These are phyloP conservation scores for Coemansia sp. DNA, from an alignment of 192 early-diverging fungal species.

Conservation along the genomic window DNA sequence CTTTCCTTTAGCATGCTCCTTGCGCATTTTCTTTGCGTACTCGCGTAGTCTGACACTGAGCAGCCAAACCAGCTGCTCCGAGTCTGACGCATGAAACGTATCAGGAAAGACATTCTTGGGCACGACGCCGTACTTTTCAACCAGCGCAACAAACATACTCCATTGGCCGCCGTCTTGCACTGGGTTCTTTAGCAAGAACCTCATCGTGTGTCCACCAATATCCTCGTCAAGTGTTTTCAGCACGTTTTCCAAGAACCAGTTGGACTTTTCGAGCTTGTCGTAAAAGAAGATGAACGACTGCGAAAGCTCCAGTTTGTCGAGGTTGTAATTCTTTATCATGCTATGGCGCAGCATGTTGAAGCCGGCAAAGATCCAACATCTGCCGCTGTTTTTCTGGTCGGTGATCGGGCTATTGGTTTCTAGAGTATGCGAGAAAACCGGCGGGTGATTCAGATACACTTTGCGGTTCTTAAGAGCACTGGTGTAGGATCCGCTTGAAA, in stretches of 20 bases:
- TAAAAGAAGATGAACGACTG: slow-evolving; percentile 75
- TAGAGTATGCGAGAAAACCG: slow-evolving; percentile 46
- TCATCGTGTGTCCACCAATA: slow-evolving; percentile 65
- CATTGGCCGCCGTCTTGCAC: slow-evolving; percentile 75
- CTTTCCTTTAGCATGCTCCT: slow-evolving; percentile 47
- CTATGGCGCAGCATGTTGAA: slow-evolving; percentile 69
- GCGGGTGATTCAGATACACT: slow-evolving; percentile 34
- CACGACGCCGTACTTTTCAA: slow-evolving; percentile 76
- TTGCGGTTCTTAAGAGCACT: slow-evolving; percentile 62
- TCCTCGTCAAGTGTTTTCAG: slow-evolving; percentile 65
- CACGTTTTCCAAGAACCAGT: slow-evolving; percentile 80
- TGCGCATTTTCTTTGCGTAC: slow-evolving; percentile 64
- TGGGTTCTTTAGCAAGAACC: slow-evolving; percentile 67
- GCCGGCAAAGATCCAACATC: slow-evolving; percentile 85
- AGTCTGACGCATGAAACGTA: slow-evolving; percentile 62
- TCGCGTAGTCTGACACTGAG: slow-evolving; percentile 68
- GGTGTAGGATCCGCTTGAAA: slow-evolving; percentile 60
- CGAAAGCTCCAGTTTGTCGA: slow-evolving; percentile 78
- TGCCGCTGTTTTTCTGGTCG: slow-evolving; percentile 73
- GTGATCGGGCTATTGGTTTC: slow-evolving; percentile 59
- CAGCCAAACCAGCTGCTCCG: slow-evolving; percentile 60
- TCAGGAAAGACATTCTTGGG: slow-evolving; percentile 70
- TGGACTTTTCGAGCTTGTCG: slow-evolving; percentile 82
- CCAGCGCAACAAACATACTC: slow-evolving; percentile 76
- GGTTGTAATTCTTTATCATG: slow-evolving; percentile 71